Percentiles rank a stretch among this genome's conserved stretches.
Conservation (phyloP, 1,284 basidiomycete species). For the Ustilago bromivora region DNA sequence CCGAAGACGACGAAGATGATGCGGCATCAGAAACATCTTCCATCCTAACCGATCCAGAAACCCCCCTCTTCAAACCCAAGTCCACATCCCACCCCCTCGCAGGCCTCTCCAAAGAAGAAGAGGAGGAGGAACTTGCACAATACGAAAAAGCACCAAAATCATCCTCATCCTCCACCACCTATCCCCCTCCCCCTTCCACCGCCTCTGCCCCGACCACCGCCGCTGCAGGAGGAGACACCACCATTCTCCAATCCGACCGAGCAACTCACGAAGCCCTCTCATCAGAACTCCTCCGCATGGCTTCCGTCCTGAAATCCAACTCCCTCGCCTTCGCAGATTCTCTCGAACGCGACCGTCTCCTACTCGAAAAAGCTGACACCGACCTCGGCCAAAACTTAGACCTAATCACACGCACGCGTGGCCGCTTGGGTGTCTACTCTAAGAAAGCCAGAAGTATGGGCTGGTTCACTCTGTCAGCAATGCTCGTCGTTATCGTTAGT, state of each 20-base stretch:
- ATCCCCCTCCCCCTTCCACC: not conserved
- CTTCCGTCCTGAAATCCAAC: conserved; percentile 62
- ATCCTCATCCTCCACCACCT: not conserved
- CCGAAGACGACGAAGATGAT: conserved; percentile 17
- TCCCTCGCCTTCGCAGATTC: conserved; percentile 63
- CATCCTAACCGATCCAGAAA: conserved; percentile 41
- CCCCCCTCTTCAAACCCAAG: conserved; percentile 11
- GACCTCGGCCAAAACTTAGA: conserved; percentile 60
- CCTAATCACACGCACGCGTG: conserved; percentile 68
- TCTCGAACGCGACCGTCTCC: conserved; percentile 64
- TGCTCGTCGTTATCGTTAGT: conserved; percentile 60
- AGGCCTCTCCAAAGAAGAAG: conserved; percentile 12
- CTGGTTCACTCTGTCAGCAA: conserved; percentile 65
- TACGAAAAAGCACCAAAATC: conserved; percentile 24
- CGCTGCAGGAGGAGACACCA: conserved; percentile 18
- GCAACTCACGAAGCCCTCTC: conserved; percentile 65
- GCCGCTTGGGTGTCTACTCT: conserved; percentile 63
- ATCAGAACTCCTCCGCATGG: conserved; percentile 67
- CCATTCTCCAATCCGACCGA: conserved; percentile 57
- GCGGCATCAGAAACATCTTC: conserved; percentile 31
- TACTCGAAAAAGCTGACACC: conserved; percentile 61
- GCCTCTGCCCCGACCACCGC: not conserved
- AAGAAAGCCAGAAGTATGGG: conserved; percentile 66
- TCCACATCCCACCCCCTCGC: conserved; percentile 10
- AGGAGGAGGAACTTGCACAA: conserved; percentile 22